phyloP scores from a whole-genome alignment of 2,329 filamentous ascomycete species.

The Cladosporium colombiae region DNA sequence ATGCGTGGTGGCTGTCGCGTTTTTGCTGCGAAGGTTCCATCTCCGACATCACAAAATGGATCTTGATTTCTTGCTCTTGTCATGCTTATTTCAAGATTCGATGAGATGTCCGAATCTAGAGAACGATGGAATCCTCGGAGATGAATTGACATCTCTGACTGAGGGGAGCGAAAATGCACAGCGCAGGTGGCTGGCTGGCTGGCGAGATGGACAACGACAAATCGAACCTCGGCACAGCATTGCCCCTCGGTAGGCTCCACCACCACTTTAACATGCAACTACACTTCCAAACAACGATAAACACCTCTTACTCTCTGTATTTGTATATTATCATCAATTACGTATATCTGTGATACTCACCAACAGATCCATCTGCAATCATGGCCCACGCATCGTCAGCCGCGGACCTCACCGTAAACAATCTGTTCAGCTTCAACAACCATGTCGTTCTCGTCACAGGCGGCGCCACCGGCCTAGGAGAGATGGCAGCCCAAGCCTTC shows the following conservation, averaged over 20 bases:
- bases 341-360: neutral
- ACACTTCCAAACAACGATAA: neutral
- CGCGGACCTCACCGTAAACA: conserved; percentile 33
- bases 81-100: neutral
- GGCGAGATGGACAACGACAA: neutral
- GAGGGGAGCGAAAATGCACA: neutral
- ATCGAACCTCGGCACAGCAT: conserved; percentile 4
- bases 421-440: conserved; percentile 40
- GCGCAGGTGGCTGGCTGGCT: neutral
- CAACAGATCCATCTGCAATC: neutral
- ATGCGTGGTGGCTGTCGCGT: neutral
- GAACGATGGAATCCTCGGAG: neutral
- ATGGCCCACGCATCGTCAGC: conserved; percentile 36
- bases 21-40: neutral
- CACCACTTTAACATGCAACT: neutral
- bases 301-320: neutral
- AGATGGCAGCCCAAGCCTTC: conserved; percentile 51
- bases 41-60: neutral
- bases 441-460: conserved; percentile 47
- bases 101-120: neutral
- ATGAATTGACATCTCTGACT: neutral
- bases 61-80: neutral
- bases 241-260: neutral
- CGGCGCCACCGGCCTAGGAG: conserved; percentile 49
- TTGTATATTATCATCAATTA: neutral